phyloP scores from a whole-genome alignment of 164 flowering plant species.

The Tetrastigma voinierianum region DNA sequence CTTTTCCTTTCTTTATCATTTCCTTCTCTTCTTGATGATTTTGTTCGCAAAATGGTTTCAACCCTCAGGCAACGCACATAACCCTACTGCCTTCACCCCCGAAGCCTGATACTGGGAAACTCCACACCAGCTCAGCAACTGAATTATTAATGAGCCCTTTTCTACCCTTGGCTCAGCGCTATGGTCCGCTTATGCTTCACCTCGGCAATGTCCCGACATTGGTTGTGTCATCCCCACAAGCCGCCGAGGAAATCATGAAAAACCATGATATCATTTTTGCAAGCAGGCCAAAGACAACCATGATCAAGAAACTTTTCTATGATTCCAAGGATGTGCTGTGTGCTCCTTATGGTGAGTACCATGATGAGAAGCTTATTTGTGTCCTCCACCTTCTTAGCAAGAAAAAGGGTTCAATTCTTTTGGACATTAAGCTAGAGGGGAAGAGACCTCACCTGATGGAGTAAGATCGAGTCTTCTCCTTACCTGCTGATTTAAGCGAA shows the following conservation, averaged over 20 bases:
- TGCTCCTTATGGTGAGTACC: constrained; percentile 26
- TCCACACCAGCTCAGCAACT: constrained; percentile 28
- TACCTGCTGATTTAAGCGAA: constrained; percentile 16
- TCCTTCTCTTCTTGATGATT: not conserved
- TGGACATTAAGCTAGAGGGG: constrained; percentile 18
- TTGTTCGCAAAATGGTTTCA: not conserved
- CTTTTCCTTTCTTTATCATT: too few species aligned
- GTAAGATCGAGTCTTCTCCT: not conserved
- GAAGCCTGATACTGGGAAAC: constrained; percentile 38
- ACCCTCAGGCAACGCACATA: not conserved
- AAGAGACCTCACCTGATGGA: constrained; percentile 12
- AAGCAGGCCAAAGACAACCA: constrained; percentile 3
- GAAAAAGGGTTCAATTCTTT: constrained; percentile 27
- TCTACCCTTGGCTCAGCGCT: constrained; percentile 4
- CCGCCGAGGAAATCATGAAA: too few species aligned
- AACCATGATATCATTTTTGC: too few species aligned
- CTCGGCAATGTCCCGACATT: constrained; percentile 36
- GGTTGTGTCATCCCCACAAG: constrained; percentile 28
- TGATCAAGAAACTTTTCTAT: constrained; percentile 11
- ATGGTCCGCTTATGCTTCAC: constrained; percentile 36
- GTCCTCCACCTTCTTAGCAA: constrained; percentile 26
- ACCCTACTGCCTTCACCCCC: constrained; percentile 36
- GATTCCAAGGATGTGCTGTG: constrained; percentile 10
- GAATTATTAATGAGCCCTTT: constrained; percentile 31
- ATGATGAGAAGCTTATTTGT: constrained; percentile 23